phyloP scores from a whole-genome alignment of 2,329 filamentous ascomycete genomes.

The Cladosporium sp. region DNA sequence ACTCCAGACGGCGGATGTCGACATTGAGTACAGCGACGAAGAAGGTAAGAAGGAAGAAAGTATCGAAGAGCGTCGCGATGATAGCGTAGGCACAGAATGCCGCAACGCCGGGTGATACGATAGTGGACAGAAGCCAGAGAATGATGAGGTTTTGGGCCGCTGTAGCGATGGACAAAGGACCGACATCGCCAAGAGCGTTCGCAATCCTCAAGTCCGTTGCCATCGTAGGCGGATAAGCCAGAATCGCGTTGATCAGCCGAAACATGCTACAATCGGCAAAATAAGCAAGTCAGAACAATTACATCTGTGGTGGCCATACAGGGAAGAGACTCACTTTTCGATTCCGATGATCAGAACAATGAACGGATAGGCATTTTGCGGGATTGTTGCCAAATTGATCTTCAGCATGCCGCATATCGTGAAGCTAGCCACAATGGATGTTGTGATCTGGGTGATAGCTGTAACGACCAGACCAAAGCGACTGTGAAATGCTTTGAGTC shows the following conservation, averaged over 20 bases:
- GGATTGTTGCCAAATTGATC: constrained; percentile 68
- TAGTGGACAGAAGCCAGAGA: constrained; percentile 57
- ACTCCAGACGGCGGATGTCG: constrained; percentile 68
- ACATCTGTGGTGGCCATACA: neutral
- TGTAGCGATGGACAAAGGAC: constrained; percentile 61
- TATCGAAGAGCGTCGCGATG: constrained; percentile 69
- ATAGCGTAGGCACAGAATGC: constrained; percentile 72
- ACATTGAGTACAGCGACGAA: constrained; percentile 74
- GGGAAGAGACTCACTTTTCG: constrained; percentile 47
- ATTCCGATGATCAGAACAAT: constrained; percentile 71
- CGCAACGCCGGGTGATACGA: constrained; percentile 64
- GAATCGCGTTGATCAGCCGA: constrained; percentile 69
- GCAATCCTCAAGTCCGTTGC: constrained; percentile 64
- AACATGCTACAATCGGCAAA: constrained; percentile 40
- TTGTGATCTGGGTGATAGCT: constrained; percentile 57
- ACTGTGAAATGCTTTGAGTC: constrained; percentile 68
- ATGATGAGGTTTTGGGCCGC: constrained; percentile 64
- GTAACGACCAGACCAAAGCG: constrained; percentile 65
- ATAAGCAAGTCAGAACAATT: constrained; percentile 15
- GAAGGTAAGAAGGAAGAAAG: constrained; percentile 72
- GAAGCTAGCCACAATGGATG: constrained; percentile 72
- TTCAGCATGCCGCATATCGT: constrained; percentile 71
- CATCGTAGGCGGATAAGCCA: constrained; percentile 63
- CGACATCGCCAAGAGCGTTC: constrained; percentile 66
- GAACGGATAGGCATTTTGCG: constrained; percentile 66